These are phyloP conservation scores for Paecilomyces fulvus DNA, from an alignment of 2,329 filamentous ascomycete genomes.

Conservation along the genomic window DNA sequence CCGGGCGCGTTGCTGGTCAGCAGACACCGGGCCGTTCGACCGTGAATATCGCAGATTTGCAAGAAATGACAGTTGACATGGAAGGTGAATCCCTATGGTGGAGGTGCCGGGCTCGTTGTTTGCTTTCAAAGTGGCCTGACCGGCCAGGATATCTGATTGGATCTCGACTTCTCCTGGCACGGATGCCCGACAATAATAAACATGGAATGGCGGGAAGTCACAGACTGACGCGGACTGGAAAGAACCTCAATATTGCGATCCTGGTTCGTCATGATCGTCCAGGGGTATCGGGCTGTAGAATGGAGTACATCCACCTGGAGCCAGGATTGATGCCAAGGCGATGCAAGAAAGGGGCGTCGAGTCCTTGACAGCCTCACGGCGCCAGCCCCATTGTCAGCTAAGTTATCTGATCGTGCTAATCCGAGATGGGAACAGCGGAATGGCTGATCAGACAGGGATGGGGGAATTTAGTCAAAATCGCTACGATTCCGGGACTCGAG, in stretches of 20 bases:
- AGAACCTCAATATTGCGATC: not conserved
- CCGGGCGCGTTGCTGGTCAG: not conserved
- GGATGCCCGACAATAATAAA: not conserved
- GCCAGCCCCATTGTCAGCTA: not conserved
- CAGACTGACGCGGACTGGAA: not conserved
- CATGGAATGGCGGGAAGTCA: not conserved
- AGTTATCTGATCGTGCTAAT: constrained; percentile 1
- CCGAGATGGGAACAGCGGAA: not conserved
- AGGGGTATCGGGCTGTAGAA: not conserved
- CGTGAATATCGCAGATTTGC: not conserved
- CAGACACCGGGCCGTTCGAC: not conserved
- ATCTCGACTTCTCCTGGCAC: not conserved
- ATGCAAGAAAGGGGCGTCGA: not conserved
- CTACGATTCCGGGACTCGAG: not conserved
- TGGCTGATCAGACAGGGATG: not conserved
- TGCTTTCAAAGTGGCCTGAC: not conserved
- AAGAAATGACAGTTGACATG: not conserved
- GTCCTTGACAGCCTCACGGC: not conserved
- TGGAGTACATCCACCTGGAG: not conserved
- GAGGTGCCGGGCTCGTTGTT: not conserved
- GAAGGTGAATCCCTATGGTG: not conserved
- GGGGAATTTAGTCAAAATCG: not conserved
- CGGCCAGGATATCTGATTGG: not conserved
- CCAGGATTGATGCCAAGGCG: not conserved
- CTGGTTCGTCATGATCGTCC: not conserved